Conservation (phyloP, 208 protist species). For the Porcisia hertigi region DNA sequence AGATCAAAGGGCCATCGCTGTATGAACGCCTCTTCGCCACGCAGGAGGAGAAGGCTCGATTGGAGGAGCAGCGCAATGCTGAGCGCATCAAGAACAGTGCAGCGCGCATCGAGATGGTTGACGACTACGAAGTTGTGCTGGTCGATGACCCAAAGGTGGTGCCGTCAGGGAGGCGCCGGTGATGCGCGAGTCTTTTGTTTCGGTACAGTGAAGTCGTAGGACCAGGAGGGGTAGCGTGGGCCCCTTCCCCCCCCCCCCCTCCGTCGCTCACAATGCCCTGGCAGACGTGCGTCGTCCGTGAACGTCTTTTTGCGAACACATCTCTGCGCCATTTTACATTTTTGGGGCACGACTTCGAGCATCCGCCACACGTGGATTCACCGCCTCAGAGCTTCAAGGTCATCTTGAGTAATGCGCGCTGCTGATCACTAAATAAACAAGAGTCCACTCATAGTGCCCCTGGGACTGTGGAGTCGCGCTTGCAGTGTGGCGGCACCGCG, state of each 20-base stretch:
- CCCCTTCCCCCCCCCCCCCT: too few relatives aligned
- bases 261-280: background rate
- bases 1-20: slow-evolving; percentile 64
- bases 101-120: slow-evolving; percentile 68
- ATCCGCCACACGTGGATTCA: too few relatives aligned
- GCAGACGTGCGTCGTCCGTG: too few relatives aligned
- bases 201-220: background rate
- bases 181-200: background rate
- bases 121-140: slow-evolving; percentile 81
- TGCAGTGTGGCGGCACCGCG: too few relatives aligned
- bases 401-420: too few relatives aligned
- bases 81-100: slow-evolving; percentile 37
- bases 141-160: slow-evolving; percentile 28
- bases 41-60: slow-evolving; percentile 52
- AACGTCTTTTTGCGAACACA: too few relatives aligned
- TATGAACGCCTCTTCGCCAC: slow-evolving; percentile 77
- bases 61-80: slow-evolving; percentile 49
- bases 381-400: too few relatives aligned
- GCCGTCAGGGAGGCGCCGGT: background rate
- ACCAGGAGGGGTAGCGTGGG: background rate
- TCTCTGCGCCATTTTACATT: too few relatives aligned
- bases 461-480: too few relatives aligned
- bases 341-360: too few relatives aligned
- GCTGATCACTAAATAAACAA: too few relatives aligned
- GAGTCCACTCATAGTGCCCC: too few relatives aligned